phyloP scores from a whole-genome alignment of 305 asterid genomes.

The Fraxinus nigra region DNA sequence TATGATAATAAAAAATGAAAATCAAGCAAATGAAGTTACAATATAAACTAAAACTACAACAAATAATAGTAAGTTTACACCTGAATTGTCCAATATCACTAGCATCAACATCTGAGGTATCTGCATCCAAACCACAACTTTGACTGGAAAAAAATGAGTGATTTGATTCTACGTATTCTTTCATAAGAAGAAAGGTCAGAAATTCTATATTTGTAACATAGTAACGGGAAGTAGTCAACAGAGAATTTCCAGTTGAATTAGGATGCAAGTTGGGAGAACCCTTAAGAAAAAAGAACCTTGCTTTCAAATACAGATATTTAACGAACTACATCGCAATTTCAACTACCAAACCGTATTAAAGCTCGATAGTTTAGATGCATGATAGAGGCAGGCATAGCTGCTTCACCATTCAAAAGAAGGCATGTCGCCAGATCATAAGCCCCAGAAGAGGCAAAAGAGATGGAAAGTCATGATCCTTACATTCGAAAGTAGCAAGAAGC shows the following conservation, averaged over 20 bases:
- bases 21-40: not conserved
- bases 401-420: not conserved
- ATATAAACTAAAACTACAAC: not conserved
- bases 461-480: not conserved
- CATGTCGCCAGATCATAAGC: too few species aligned
- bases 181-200: not conserved
- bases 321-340: too few species aligned
- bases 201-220: not conserved
- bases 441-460: not conserved
- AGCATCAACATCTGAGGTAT: not conserved
- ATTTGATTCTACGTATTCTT: not conserved
- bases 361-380: not conserved
- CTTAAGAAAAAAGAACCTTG: not conserved
- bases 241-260: not conserved
- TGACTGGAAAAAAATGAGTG: not conserved
- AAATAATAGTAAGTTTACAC: not conserved
- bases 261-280: not conserved
- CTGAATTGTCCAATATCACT: not conserved
- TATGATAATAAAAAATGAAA: not conserved
- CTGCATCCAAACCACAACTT: not conserved
- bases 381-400: not conserved
- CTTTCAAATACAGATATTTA: too few species aligned
- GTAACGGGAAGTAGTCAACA: not conserved
- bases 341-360: too few species aligned
- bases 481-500: not conserved